A percentile compares a stretch with the other conserved stretches of the same genome.
These are phyloP conservation scores for Elaeis guineensis DNA, from an alignment of 176 grass and related monocot species.

Conservation along the genomic window DNA sequence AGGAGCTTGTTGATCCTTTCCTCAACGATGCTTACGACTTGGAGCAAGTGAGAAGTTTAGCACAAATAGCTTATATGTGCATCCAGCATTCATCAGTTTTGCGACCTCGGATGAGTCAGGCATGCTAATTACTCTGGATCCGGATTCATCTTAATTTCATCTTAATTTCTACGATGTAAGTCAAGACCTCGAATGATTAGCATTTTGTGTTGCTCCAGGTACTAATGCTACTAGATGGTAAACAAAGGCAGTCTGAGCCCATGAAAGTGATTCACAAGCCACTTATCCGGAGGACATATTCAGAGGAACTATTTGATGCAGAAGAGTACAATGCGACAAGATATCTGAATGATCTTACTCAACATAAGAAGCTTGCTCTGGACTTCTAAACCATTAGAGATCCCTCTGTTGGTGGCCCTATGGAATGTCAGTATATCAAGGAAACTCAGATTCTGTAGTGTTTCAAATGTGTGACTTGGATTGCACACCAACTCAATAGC, in stretches of 20 bases:
- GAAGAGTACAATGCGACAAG: conserved; percentile 25
- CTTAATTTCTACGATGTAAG: too few species aligned
- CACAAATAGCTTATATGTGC: conserved; percentile 34
- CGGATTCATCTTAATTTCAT: too few species aligned
- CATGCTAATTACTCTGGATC: background rate
- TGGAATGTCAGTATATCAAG: too few species aligned
- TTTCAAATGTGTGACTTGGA: too few species aligned
- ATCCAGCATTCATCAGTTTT: conserved; percentile 27
- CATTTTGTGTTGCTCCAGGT: conserved; percentile 15
- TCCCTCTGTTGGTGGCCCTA: too few species aligned
- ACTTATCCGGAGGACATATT: background rate
- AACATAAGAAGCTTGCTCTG: conserved; percentile 42
- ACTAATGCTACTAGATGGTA: conserved; percentile 18
- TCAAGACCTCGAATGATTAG: too few species aligned
- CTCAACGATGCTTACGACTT: conserved; percentile 38
- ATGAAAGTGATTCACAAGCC: background rate
- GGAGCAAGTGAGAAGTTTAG: conserved; percentile 33
- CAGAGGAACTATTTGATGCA: conserved; percentile 8
- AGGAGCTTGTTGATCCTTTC: conserved; percentile 47
- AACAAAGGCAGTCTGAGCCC: background rate
- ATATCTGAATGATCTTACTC: conserved; percentile 34
- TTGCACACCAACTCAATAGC: too few species aligned
- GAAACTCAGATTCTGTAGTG: too few species aligned
- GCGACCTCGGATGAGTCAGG: conserved; percentile 59
- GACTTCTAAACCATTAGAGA: conserved; percentile 16